Evolutionary conservation across 768 basidiomycete genomes (phyloP), one percentile per base, ranked within the genome.

Genomic region (Candolleomyces eurysporus): DNA sequence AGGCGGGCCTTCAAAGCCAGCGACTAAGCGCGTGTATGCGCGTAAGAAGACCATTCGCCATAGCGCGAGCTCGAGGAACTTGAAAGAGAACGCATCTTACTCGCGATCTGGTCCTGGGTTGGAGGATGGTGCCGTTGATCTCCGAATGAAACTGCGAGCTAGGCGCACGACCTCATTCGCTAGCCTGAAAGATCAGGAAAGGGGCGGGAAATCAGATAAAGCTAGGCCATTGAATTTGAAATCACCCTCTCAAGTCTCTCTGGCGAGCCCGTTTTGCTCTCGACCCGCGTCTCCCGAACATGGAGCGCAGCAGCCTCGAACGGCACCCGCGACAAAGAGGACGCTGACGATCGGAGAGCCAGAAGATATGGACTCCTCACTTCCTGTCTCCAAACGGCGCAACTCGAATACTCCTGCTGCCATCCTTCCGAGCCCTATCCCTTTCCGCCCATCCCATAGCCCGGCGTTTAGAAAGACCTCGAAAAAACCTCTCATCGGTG

Each of bases 81-180:
- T 56, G 19, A 56, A 56, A 26, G 54, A 56, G 21, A 56, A 56
- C 54, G 7, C 54, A 6, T 56, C 42, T 1, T 19, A 56, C 19
- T 43, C 39, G 5, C 31, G 42, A 19, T 43, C 54, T 40, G 54
- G 54, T n/a, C n/a, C 19, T 43, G 40, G 40, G 21, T 17, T 39
- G 36, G 39, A 40, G 19, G 54, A 56, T 14, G n/a, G 16, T 40
- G 36, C 13, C 7, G 16, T 56, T 6, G 26, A 56, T 22, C 40
- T 56, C 36, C 36, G 22, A 43, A 56, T 9, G 39, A 56, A 56
- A 19, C 40, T 56, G 39, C 8, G 54, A n/a, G n/a, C 54, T 14
- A 16, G 54, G 39, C 54, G 54, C 4, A 56, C 54, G 39, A 56
- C 54, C 14, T 56, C 54, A 4, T 56, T 56, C 42, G 54, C 54